These are phyloP conservation scores for Globisporangium acanthophoron DNA, from an alignment of 352 stramenopile genomes.

Conservation along the genomic window DNA sequence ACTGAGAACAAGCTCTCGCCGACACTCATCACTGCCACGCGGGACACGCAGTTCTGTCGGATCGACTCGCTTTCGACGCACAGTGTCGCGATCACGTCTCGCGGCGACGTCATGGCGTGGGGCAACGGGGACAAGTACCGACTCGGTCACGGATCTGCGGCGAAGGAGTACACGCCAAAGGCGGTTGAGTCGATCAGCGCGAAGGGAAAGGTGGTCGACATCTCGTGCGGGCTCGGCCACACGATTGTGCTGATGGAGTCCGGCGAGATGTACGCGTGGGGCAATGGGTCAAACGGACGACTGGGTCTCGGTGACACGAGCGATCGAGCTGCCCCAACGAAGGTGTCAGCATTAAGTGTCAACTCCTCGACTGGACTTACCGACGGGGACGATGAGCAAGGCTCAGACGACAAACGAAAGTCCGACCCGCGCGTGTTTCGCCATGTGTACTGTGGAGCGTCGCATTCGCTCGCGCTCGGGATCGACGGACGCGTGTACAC, in stretches of 20 bases:
- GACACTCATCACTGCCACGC: slow-evolving; percentile 52
- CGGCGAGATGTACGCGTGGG: slow-evolving; percentile 78
- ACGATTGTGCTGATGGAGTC: slow-evolving; percentile 52
- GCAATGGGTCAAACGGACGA: slow-evolving; percentile 80
- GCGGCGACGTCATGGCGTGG: slow-evolving; percentile 70
- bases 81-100: slow-evolving; percentile 62
- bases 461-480: slow-evolving; percentile 66
- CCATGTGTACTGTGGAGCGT: slow-evolving; percentile 66
- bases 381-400: background rate
- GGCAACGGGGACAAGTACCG: slow-evolving; percentile 84
- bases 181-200: slow-evolving; percentile 52
- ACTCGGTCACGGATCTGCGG: slow-evolving; percentile 60
- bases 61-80: slow-evolving; percentile 85
- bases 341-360: background rate
- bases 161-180: slow-evolving; percentile 67
- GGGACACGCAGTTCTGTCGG: slow-evolving; percentile 44
- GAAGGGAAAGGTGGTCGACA: slow-evolving; percentile 53
- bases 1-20: slow-evolving; percentile 77
- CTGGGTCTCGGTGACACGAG: slow-evolving; percentile 74
- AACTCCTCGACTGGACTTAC: background rate
- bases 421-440: slow-evolving; percentile 12
- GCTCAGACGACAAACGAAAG: background rate
- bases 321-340: slow-evolving; percentile 55
- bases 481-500: slow-evolving; percentile 44
- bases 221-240: slow-evolving; percentile 63